Evolutionary conservation across 805 yeast genomes (phyloP).

Genomic region (Trichomonascus vanleenenianus): DNA sequence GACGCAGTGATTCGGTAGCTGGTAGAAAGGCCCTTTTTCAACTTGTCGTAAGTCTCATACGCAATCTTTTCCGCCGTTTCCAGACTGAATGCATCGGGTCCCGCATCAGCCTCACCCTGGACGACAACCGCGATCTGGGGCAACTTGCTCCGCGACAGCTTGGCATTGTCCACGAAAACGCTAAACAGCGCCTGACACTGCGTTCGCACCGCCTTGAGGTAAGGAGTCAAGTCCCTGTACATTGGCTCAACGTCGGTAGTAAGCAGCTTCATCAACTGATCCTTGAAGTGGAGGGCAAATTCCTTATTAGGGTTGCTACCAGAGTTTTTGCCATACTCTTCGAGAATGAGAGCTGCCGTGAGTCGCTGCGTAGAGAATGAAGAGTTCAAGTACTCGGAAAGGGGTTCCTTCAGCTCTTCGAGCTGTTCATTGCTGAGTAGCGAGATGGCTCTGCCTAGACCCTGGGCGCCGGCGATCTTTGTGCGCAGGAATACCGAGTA

Average conservation of each 20-base stretch:
- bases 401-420: constrained; percentile 7
- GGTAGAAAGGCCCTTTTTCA: constrained; percentile 55
- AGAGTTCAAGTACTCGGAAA: constrained; percentile 40
- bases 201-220: constrained; percentile 74
- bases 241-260: constrained; percentile 29
- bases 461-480: constrained; percentile 65
- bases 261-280: constrained; percentile 10
- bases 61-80: constrained; percentile 67
- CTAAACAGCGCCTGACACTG: constrained; percentile 78
- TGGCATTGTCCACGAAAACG: constrained; percentile 70
- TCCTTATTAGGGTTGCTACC: constrained; percentile 4
- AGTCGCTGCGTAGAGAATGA: constrained; percentile 78
- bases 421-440: constrained; percentile 16
- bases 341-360: constrained; percentile 57
- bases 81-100: constrained; percentile 83
- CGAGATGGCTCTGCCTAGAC: constrained; percentile 50
- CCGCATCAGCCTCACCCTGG: constrained; percentile 91
- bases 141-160: constrained; percentile 56
- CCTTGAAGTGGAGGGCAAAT: constrained; percentile 11
- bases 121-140: constrained; percentile 86
- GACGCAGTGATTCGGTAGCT: constrained; percentile 62
- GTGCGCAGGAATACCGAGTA: constrained; percentile 64
- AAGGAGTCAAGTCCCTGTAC: constrained; percentile 81
- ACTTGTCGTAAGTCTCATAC: constrained; percentile 55
- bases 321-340: constrained; percentile 41